Percentiles rank a stretch among this genome's conserved stretches.
Evolutionary conservation across 2,329 filamentous ascomycete genomes (phyloP).

Genomic region (Penicillium hordei): DNA sequence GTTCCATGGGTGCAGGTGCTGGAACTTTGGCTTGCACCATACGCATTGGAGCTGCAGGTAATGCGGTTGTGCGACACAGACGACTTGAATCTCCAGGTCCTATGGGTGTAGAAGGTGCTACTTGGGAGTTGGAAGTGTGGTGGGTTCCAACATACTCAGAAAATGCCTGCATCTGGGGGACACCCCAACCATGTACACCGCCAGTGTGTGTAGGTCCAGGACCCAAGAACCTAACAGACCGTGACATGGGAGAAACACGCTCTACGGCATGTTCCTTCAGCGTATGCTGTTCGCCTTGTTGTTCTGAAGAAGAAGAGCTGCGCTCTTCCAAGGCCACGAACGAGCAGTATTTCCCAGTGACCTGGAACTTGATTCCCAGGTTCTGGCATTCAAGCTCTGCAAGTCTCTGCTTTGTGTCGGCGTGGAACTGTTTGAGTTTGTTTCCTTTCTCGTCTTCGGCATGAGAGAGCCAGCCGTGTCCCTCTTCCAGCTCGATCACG

Average conservation of each 20-base stretch:
- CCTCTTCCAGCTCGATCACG: slow-evolving; percentile 67
- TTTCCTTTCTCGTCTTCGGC: slow-evolving; percentile 49
- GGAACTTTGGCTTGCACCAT: no score
- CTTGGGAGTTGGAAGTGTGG: not conserved
- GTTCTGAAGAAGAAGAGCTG: not conserved
- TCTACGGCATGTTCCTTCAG: not conserved
- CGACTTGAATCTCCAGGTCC: not conserved
- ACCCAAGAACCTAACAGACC: no score
- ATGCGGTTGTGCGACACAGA: no score
- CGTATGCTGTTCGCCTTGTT: not conserved
- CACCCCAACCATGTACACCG: not conserved
- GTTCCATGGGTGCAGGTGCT: not conserved
- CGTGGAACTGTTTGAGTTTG: slow-evolving; percentile 49
- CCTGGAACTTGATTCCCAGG: slow-evolving; percentile 65
- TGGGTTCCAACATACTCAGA: fast-evolving
- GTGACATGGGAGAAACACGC: not conserved
- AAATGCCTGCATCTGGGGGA: not conserved
- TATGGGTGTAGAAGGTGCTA: not conserved
- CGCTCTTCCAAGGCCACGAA: slow-evolving; percentile 65
- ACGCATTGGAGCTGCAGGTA: no score
- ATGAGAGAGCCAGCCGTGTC: slow-evolving; percentile 64
- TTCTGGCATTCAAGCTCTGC: slow-evolving; percentile 65
- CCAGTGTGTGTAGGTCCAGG: not conserved
- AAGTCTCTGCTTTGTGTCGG: slow-evolving; percentile 58
- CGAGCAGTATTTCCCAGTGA: slow-evolving; percentile 69